Conservation (phyloP, 2,329 filamentous ascomycete species). For the Fusarium luffae region DNA sequence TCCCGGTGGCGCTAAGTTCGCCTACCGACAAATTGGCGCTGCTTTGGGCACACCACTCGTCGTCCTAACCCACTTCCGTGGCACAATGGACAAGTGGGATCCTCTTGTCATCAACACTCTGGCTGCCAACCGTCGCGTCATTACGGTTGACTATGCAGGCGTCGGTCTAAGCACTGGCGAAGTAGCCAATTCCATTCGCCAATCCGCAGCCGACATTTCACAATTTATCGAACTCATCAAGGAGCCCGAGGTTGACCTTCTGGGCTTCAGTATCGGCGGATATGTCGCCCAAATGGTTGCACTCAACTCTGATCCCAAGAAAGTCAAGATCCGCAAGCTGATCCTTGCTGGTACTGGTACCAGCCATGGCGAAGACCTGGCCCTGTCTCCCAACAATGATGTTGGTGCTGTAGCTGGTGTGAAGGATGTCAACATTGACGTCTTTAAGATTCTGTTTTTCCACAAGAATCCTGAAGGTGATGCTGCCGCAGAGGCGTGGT, state of each 20-base stretch:
- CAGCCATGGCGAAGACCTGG: not conserved
- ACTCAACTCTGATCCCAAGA: not conserved
- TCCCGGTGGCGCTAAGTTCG: not conserved
- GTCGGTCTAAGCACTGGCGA: constrained; percentile 9
- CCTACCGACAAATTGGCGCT: constrained; percentile 11
- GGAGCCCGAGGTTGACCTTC: not conserved
- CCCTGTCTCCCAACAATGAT: not conserved
- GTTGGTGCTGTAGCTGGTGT: not conserved
- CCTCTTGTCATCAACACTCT: constrained; percentile 1
- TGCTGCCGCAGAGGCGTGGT: constrained; percentile 13
- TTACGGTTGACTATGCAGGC: constrained; percentile 8
- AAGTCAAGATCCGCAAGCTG: not conserved
- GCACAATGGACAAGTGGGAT: constrained; percentile 18
- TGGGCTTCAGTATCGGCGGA: not conserved
- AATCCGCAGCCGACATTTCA: constrained; percentile 8
- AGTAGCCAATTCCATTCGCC: not conserved
- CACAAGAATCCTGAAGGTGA: not conserved
- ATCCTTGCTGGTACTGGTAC: constrained; percentile 2
- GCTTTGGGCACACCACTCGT: not conserved
- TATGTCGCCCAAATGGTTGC: constrained; percentile 14
- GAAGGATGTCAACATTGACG: not conserved
- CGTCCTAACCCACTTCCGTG: not conserved
- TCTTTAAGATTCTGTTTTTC: constrained; percentile 15
- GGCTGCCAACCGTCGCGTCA: not conserved
- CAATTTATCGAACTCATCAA: not conserved